Base-by-base conservation (phyloP, 2,329 filamentous ascomycete species). In the Ceratocystis diversiconidia region DNA sequence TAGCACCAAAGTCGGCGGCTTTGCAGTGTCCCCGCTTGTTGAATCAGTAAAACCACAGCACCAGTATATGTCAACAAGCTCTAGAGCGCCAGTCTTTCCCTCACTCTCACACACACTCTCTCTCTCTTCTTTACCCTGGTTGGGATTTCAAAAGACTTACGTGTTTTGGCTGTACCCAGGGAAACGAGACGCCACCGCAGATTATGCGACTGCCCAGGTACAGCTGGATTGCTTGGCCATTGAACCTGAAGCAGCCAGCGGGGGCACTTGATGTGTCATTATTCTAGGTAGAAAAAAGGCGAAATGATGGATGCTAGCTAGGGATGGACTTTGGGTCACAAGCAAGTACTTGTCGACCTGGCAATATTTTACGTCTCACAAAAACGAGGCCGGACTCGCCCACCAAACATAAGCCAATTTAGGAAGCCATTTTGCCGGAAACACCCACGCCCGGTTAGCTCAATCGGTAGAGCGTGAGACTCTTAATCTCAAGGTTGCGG, bases 381-480 rank as follows among this genome's bases (percentile, higher is more conserved):
- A 19, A 50, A 50, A 50, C 48, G n/a, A 50, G 48, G 48, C 48
- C 46, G 46, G 46, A 50, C 46, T n/a, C 7, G 25, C 25, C 46
- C 3, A 5, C 10, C 10, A 30, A 57, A 57, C 15, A 57, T 57
- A 57, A 17, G 50, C 4, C 22, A 30, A 5, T 6, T 57, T 22
- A 30, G 25, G 6, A 15, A 5, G 3, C 0, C 8, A 4, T 1
- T 15, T 15, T 15, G 1, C 5, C 25, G 30, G 30, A 7, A 32
- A n/a, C 6, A 15, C 52, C 52, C 52, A 57, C 30, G 30, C 79
- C 79, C 76, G 79, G 80, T 78, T 85, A 84, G 82, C 82, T 84
- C 82, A 84, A 84, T 84, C 81, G 81, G 81, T 85, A 86, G 84
- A 86, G 83, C 83, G 83, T 85, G 80, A 85, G 83, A 85, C 84